Evolutionary conservation across 106 monocot genomes (phyloP).

Genomic region (Alisma plantagoaquatica): DNA sequence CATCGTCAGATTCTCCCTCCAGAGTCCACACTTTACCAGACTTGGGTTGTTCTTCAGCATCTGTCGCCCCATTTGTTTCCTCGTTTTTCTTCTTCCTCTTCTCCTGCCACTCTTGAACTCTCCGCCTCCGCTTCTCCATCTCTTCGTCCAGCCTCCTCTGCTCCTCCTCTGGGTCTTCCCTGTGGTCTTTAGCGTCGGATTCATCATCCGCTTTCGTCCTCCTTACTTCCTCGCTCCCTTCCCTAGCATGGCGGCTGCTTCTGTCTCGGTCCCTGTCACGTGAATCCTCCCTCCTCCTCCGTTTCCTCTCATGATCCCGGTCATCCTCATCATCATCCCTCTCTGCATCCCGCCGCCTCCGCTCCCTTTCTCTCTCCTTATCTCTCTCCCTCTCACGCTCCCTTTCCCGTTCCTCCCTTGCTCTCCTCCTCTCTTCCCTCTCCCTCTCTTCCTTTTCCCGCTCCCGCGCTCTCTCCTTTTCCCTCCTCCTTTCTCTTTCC

Average conservation of each 20-base stretch:
- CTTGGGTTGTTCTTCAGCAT: constrained; percentile 17
- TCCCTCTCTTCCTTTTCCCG: constrained; percentile 5
- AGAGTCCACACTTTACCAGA: constrained; percentile 88
- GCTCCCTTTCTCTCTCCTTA: constrained; percentile 15
- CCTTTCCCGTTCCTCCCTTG: neutral
- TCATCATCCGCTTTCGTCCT: constrained; percentile 18
- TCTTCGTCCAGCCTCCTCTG: constrained; percentile 81
- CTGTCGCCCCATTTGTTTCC: constrained; percentile 20
- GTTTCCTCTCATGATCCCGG: constrained; percentile 36
- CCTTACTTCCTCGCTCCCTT: constrained; percentile 25
- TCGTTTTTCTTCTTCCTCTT: constrained; percentile 59
- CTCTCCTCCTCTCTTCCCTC: neutral
- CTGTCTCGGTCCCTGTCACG: constrained; percentile 27
- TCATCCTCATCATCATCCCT: constrained; percentile 18
- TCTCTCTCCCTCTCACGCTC: constrained; percentile 4
- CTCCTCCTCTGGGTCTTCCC: constrained; percentile 77
- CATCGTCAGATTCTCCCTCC: constrained; percentile 95
- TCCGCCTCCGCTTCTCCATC: constrained; percentile 77
- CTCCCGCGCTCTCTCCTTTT: constrained; percentile 15
- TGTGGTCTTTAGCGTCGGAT: constrained; percentile 19
- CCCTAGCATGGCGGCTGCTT: constrained; percentile 25
- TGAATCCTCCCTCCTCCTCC: constrained; percentile 30
- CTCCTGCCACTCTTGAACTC: constrained; percentile 91
- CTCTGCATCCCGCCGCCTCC: constrained; percentile 20
- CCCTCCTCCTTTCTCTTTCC: constrained; percentile 8